Evolutionary conservation across 352 stramenopile species (phyloP), one percentile per base, ranked within the genome.

Genomic region (Lagenidium giganteum): DNA sequence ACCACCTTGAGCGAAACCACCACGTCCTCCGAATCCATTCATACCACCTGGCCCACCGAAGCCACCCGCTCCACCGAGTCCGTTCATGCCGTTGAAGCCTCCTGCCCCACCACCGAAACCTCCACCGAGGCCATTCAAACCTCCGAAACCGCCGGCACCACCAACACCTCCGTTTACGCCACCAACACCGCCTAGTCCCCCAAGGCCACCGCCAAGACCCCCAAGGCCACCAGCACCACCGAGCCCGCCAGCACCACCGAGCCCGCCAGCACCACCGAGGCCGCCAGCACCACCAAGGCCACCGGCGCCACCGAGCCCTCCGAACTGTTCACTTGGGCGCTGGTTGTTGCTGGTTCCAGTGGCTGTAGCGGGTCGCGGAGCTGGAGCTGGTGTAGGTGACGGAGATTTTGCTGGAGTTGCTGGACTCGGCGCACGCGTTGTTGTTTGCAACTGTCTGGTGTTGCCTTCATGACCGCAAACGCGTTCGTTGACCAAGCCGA

Each of bases 241-340:
- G 42, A 8, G 20, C n/a, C 26, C 17, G 42, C 16, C 35, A 14
- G 28, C 36, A 22, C 48, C 48, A 42, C 42, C 39, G 39, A 50
- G 48, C 21, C 43, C 48, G 9, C 38, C 38, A n/a, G n/a, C n/a
- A n/a, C n/a, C n/a, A n/a, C n/a, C n/a, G n/a, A 36, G 13, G 13
- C 27, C 27, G n/a, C 34, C 34, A 8, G 9, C 8, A 16, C 9
- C 18, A 27, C 28, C 42, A 31, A 8, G 20, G 23, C 26, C 17
- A 30, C 16, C 35, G 17, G 28, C 36, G 26, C 48, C 48, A 42
- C 42, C 39, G 39, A 50, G 48, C 21, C 43, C 48, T 4, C 38
- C 38, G n/a, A 45, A 34, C 25, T 22, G 39, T n/a, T 25, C 28
- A 12, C 40, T 8, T 28, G 17, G 34, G 32, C 32, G 16, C 11